These are phyloP conservation scores for Trapa bicornis DNA, from an alignment of 345 rosid genomes.

Conservation along the genomic window DNA sequence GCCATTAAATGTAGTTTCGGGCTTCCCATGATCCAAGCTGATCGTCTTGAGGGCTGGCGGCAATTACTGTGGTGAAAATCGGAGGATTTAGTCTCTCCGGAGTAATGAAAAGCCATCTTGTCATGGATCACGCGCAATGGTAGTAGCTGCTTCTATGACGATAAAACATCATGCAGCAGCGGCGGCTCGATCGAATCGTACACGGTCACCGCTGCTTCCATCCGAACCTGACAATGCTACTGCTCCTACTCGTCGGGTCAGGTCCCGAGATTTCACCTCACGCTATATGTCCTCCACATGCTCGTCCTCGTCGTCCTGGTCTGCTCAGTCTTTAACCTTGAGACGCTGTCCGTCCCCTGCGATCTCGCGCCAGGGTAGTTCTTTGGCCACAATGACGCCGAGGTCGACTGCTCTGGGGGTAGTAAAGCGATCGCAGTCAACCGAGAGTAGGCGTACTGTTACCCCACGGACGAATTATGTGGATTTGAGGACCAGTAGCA, in stretches of 20 bases:
- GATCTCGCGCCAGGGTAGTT: conserved; percentile 27
- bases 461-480: conserved; percentile 33
- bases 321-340: conserved; percentile 23
- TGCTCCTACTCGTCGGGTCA: conserved; percentile 42
- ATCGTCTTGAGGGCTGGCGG: conserved; percentile 1
- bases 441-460: conserved; percentile 50
- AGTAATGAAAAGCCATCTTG: conserved; percentile 1
- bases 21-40: neutral
- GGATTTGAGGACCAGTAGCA: conserved; percentile 20
- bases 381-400: conserved; percentile 20
- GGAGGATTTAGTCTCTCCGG: conserved; percentile 3
- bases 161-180: conserved; percentile 28
- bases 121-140: conserved; percentile 25
- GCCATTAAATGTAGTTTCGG: neutral
- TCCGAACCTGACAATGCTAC: conserved; percentile 55
- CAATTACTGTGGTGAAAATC: neutral
- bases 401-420: conserved; percentile 22
- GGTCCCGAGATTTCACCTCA: conserved; percentile 61
- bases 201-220: conserved; percentile 50
- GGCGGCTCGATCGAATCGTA: conserved; percentile 16
- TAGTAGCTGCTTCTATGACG: conserved; percentile 50
- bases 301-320: conserved; percentile 26
- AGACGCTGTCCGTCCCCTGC: conserved; percentile 56
- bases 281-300: conserved; percentile 41
- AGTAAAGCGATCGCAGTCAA: conserved; percentile 50